phyloP scores from a whole-genome alignment of 75 land plant genomes.

The Chamaecyparis obtusa region DNA sequence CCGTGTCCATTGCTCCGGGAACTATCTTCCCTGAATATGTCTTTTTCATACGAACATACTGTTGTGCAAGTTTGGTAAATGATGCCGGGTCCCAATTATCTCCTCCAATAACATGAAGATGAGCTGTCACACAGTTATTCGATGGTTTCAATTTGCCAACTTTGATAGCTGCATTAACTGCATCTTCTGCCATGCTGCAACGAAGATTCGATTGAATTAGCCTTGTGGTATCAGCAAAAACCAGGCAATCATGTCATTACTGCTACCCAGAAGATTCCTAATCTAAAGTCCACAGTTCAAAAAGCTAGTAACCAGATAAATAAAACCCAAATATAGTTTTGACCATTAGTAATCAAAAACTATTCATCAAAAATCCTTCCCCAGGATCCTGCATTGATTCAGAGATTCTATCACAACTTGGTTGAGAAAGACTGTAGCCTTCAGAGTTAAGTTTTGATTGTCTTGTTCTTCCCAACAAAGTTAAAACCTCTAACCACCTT shows the following conservation, averaged over 20 bases:
- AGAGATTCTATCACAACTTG: background rate
- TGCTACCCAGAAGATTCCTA: background rate
- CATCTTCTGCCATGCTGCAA: conserved; percentile 99
- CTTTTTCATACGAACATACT: conserved; percentile 82
- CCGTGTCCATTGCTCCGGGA: conserved; percentile 90
- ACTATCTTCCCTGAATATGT: conserved; percentile 76
- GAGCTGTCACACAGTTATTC: conserved; percentile 58
- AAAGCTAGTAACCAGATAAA: background rate
- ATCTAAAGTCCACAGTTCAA: background rate
- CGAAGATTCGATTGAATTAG: background rate
- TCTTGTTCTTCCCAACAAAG: background rate
- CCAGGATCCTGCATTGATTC: background rate
- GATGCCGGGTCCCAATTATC: conserved; percentile 79
- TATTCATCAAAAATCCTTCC: background rate
- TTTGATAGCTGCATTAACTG: conserved; percentile 83
- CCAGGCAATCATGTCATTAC: conserved; percentile 1
- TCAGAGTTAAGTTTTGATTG: background rate
- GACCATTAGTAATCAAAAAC: background rate
- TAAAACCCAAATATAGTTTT: background rate
- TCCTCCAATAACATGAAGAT: conserved; percentile 67
- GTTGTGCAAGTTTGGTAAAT: conserved; percentile 83
- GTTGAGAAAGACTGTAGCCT: background rate
- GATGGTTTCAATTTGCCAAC: conserved; percentile 64
- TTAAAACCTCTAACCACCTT: background rate
- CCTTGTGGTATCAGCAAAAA: background rate